Evolutionary conservation across 2,329 filamentous ascomycete genomes (phyloP).

Genomic region (Penicillium sp.): DNA sequence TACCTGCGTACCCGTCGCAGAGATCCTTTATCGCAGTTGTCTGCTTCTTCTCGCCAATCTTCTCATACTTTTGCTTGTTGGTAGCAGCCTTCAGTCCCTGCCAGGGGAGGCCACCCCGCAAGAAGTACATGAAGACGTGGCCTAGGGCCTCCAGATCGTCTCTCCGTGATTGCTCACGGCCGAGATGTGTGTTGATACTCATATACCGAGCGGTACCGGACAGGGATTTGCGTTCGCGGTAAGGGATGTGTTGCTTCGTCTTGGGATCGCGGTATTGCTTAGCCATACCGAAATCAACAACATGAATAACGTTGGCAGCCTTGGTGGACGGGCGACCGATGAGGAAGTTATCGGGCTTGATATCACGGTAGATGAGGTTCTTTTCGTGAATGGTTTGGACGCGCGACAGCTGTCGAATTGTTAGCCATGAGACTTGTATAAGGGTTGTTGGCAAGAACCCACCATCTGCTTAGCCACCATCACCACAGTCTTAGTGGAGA

Average conservation of each 20-base stretch:
- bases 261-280: slow-evolving; percentile 99
- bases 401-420: slow-evolving; percentile 69
- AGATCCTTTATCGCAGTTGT: slow-evolving; percentile 96
- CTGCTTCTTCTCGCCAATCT: slow-evolving; percentile 99
- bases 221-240: slow-evolving; percentile 93
- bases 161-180: slow-evolving; percentile 91
- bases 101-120: slow-evolving; percentile 69
- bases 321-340: slow-evolving; percentile 92
- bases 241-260: slow-evolving; percentile 98
- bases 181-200: slow-evolving; percentile 99
- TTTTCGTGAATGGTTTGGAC: slow-evolving; percentile 97
- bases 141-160: slow-evolving; percentile 89
- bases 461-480: slow-evolving; percentile 99
- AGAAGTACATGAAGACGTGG: slow-evolving; percentile 73
- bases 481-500: slow-evolving; percentile 95
- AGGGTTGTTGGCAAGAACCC: slow-evolving; percentile 31
- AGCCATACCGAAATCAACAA: slow-evolving; percentile 99
- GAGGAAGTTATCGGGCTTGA: slow-evolving; percentile 99
- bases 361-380: slow-evolving; percentile 98
- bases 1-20: slow-evolving; percentile 88
- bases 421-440: background rate
- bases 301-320: slow-evolving; percentile 96
- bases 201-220: slow-evolving; percentile 98
- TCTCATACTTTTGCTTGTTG: slow-evolving; percentile 98
- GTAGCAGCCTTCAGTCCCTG: slow-evolving; percentile 71